Evolutionary conservation across 2,329 filamentous ascomycete genomes (phyloP).

Genomic region (Aspergillus bombycis): DNA sequence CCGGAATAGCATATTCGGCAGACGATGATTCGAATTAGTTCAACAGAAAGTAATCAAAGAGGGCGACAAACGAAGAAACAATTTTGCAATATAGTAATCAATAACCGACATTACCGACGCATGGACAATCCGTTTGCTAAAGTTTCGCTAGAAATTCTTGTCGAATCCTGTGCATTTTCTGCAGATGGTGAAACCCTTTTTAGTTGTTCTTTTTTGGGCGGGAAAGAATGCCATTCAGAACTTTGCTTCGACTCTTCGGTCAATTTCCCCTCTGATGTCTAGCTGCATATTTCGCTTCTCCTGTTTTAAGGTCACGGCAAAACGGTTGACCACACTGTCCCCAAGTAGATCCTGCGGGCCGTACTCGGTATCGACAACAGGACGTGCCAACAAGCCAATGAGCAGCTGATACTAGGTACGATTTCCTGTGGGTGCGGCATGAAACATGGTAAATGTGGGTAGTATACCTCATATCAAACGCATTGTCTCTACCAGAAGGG

Average conservation of each 20-base stretch:
- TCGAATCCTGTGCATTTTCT: not conserved
- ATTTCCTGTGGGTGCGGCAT: not conserved
- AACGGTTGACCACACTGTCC: not conserved
- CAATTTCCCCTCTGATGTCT: not conserved
- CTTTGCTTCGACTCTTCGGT: not conserved
- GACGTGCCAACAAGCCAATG: not conserved
- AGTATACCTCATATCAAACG: not conserved
- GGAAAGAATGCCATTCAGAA: not conserved
- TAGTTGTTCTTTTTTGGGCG: not conserved
- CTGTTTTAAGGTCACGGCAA: not conserved
- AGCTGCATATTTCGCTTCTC: not conserved
- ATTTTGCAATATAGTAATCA: not conserved
- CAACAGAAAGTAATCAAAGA: not conserved
- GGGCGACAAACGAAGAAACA: not conserved
- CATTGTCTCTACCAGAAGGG: not conserved
- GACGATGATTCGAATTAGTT: not conserved
- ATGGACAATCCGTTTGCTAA: not conserved
- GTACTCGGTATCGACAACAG: not conserved
- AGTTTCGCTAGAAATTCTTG: not conserved
- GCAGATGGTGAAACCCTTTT: not conserved
- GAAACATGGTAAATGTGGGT: not conserved
- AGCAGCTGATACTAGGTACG: not conserved
- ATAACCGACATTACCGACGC: not conserved
- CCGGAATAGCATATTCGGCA: not conserved
- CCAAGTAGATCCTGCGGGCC: not conserved